A percentile compares a stretch with the other conserved stretches of the same genome.
Conservation (phyloP, 805 yeast genomes). For the Saturnispora mendoncae region DNA sequence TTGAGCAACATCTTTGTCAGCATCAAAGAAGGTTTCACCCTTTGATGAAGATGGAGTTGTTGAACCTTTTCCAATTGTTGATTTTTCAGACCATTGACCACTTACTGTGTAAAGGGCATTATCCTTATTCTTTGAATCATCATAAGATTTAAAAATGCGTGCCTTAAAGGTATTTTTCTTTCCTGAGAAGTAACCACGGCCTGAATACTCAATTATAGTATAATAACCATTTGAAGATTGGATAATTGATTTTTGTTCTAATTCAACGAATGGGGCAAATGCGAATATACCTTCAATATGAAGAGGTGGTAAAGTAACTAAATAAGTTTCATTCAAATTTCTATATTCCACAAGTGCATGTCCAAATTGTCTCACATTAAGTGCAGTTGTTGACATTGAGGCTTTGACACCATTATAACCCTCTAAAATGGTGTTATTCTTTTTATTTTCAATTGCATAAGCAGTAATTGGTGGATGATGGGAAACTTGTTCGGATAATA, state of each 20-base stretch:
- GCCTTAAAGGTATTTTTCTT: slow-evolving; percentile 91
- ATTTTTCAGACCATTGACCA: slow-evolving; percentile 90
- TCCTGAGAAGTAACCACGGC: slow-evolving; percentile 93
- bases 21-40: slow-evolving; percentile 55
- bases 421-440: slow-evolving; percentile 58
- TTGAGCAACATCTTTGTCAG: slow-evolving; percentile 40
- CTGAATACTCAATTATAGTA: slow-evolving; percentile 69
- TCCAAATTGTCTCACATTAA: slow-evolving; percentile 86
- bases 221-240: slow-evolving; percentile 73
- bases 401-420: slow-evolving; percentile 91
- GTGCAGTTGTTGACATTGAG: slow-evolving; percentile 63
- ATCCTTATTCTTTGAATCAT: slow-evolving; percentile 40
- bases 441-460: slow-evolving; percentile 69
- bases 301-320: slow-evolving; percentile 85
- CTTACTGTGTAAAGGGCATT: slow-evolving; percentile 68
- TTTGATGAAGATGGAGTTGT: slow-evolving; percentile 34
- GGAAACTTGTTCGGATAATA: slow-evolving; percentile 85
- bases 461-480: slow-evolving; percentile 99
- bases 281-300: slow-evolving; percentile 90
- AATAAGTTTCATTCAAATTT: slow-evolving; percentile 55
- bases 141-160: slow-evolving; percentile 51
- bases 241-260: slow-evolving; percentile 81
- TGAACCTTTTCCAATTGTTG: slow-evolving; percentile 53
- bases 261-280: slow-evolving; percentile 90
- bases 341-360: slow-evolving; percentile 70